Conservation (phyloP, 2,329 filamentous ascomycete genomes). For the Exserohilum rostratum region DNA sequence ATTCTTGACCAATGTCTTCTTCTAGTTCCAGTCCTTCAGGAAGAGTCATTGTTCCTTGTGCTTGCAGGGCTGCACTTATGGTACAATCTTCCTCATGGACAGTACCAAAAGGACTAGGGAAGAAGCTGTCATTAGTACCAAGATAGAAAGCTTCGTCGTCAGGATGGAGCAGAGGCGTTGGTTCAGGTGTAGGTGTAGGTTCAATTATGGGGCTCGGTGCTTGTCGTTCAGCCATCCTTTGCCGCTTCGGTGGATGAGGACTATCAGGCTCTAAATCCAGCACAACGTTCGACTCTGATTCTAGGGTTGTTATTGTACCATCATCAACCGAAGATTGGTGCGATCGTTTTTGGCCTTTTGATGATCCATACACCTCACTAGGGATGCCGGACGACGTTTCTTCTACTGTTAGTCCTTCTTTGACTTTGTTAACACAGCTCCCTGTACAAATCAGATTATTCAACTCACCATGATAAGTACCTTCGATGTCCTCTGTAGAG, state of each 20-base stretch:
- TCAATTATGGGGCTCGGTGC: constrained; percentile 11
- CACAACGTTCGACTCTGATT: constrained; percentile 9
- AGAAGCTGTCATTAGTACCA: neutral
- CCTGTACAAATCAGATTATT: constrained; percentile 8
- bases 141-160: neutral
- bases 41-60: constrained; percentile 11
- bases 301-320: constrained; percentile 6
- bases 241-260: constrained; percentile 12
- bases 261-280: constrained; percentile 12
- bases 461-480: constrained; percentile 17
- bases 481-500: constrained; percentile 10
- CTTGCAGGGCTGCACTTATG: constrained; percentile 4
- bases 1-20: neutral
- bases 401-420: constrained; percentile 6
- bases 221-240: constrained; percentile 13
- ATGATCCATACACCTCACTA: constrained; percentile 6
- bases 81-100: constrained; percentile 4
- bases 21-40: constrained; percentile 1
- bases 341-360: constrained; percentile 14
- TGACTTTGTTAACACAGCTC: constrained; percentile 7
- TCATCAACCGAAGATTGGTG: constrained; percentile 11
- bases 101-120: constrained; percentile 2
- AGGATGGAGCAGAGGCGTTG: constrained; percentile 6
- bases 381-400: constrained; percentile 7
- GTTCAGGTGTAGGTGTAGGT: constrained; percentile 11